Conservation (phyloP, 768 basidiomycete species). For the Trametes gibbosa region DNA sequence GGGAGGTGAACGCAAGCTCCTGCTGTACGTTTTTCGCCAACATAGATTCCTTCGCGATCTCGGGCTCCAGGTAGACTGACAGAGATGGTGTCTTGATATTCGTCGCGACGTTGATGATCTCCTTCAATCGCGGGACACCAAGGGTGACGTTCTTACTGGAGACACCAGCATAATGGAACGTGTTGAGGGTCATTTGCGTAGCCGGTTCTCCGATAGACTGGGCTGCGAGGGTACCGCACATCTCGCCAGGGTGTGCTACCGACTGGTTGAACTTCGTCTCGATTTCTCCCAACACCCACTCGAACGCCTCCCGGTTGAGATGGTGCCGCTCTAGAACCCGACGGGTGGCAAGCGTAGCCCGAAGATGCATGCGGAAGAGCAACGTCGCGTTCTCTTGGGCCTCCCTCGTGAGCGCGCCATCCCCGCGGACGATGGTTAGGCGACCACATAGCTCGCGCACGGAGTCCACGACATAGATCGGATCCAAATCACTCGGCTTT, state of each 20-base stretch:
- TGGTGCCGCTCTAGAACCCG: constrained; percentile 87
- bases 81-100: constrained; percentile 98
- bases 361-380: constrained; percentile 90
- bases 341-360: constrained; percentile 83
- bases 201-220: constrained; percentile 99
- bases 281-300: constrained; percentile 95
- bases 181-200: constrained; percentile 99
- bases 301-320: constrained; percentile 89
- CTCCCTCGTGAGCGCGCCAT: constrained; percentile 68
- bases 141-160: constrained; percentile 99
- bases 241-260: constrained; percentile 91
- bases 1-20: constrained; percentile 89
- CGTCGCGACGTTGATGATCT: constrained; percentile 98
- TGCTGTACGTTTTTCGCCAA: constrained; percentile 88
- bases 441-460: constrained; percentile 73
- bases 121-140: constrained; percentile 98
- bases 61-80: constrained; percentile 82
- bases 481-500: constrained; percentile 90
- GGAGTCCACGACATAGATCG: constrained; percentile 78
- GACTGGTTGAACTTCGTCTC: constrained; percentile 96
- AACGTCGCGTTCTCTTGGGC: constrained; percentile 88
- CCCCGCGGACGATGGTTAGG: constrained; percentile 85
- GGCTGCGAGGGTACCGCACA: constrained; percentile 97
- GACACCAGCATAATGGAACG: constrained; percentile 99
- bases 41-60: constrained; percentile 56